phyloP scores from a whole-genome alignment of 2,329 filamentous ascomycete species.

The Apiospora koreana region DNA sequence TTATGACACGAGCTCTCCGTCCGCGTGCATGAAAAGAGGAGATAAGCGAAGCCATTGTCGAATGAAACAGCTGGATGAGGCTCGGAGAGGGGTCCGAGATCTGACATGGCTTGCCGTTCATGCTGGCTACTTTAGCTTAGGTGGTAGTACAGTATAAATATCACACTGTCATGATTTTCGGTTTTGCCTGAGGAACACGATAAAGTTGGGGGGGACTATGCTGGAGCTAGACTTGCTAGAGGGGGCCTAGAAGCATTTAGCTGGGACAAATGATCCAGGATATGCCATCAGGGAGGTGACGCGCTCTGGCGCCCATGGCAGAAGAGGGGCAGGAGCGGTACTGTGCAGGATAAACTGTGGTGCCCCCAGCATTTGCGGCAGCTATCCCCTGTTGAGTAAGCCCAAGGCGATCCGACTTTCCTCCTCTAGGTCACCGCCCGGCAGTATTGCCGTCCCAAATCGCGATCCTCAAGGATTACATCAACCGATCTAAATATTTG shows the following conservation, averaged over 20 bases:
- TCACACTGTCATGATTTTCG: neutral
- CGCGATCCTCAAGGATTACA: constrained; percentile 6
- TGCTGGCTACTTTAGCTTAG: no score
- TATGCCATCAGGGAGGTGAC: neutral
- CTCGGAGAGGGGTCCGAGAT: neutral
- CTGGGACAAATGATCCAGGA: neutral
- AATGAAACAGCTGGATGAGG: neutral
- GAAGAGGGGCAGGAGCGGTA: no score
- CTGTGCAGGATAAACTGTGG: neutral
- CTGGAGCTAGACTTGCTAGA: no score
- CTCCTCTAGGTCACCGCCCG: constrained; percentile 11
- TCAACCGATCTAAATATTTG: neutral
- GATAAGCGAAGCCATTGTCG: neutral
- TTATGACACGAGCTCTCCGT: neutral
- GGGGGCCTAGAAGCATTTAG: neutral
- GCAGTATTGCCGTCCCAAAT: neutral
- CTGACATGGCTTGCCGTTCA: neutral
- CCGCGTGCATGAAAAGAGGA: neutral
- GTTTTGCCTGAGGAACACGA: neutral
- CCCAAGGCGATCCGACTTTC: constrained; percentile 13
- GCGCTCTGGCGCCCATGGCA: neutral
- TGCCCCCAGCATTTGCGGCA: neutral
- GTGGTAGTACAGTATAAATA: no score
- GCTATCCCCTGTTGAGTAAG: neutral
- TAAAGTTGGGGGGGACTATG: neutral